Evolutionary conservation across 1,284 basidiomycete genomes (phyloP), one percentile per base, ranked within the genome.

Genomic region (Volvariella surrecta): DNA sequence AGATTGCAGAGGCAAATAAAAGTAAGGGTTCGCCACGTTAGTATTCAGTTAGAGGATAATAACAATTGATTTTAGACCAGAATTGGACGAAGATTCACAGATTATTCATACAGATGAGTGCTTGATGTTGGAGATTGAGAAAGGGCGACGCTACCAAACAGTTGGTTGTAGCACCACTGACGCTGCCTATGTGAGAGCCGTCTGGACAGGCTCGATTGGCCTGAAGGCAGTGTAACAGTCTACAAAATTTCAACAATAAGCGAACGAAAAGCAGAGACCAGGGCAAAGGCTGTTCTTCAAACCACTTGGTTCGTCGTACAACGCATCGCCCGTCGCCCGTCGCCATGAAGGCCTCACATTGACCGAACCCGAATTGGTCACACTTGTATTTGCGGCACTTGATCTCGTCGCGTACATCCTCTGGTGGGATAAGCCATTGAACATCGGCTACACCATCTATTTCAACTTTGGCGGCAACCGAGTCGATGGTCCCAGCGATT

Each of bases 361-460:
- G 28, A 47, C 52, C 4, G 54, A 57, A 40, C 45, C 56, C n/a
- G 54, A 57, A 32, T 8, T 57, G 11, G 44, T 51, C 30, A 54
- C 54, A 2, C 39, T 55, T 21, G 50, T 53, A 20, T 54, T 52
- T 37, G 51, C 53, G 8, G 18, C 41, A 9, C 28, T 52, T 4
- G 55, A 50, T 31, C 30, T 43, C 1, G 41, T 40, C 16, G 46
- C 48, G 24, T 57, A 54, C 31, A 13, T 37, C 16, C 44, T 61
- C 32, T 62, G 59, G 58, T 59, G 54, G 54, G 32, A 49, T 16
- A 61, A 61, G 42, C 59, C 59, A 11, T 42, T 54, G 11, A 50
- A 54, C 42, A 53, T 58, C 8, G 32, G 48, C n/a, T 41, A 39
- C 15, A 44, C 48, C 13, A 40, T 43, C 24, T 28, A 28, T 28